Base-by-base conservation (phyloP, 768 basidiomycete genomes). In the Rhizopogon roseolus region DNA sequence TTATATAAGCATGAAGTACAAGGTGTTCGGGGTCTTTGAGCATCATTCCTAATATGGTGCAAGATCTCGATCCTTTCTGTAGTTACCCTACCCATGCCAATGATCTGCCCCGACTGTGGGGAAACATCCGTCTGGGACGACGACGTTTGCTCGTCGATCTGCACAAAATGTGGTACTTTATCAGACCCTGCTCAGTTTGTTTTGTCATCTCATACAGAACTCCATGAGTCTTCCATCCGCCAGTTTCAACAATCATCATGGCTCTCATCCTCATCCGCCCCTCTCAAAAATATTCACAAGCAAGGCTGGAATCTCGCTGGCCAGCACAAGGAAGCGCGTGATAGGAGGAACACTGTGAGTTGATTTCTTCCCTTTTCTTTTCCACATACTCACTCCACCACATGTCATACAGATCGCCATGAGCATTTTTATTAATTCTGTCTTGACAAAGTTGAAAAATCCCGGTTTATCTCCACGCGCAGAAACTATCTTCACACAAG, bases 161-260 rank as follows among this genome's bases (percentile, higher is more conserved):
- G 90, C 68, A 80, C 80, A 11, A 49, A 57, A n/a, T 91, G 90
- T 60, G 90, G 85, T 14, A 83, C 82, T n/a, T 79, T 92, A 17
- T 73, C 70, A 9, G 82, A 89, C 60, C 75, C 87, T 0, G 71
- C 76, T 13, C 85, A 85, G 71, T 76, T 75, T 27, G 69, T 87
- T 39, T 79, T 92, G 46, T 74, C 80, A 7, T 72, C 77, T 22
- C 73, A 79, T 57, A 58, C 62, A 19, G 74, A 76, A 56, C 60
- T 71, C 42, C 51, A 63, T 29, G 68, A 73, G 51, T 62, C 65
- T 52, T 73, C 72, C 9, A 60, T 61, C 57, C 54, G 66, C 59
- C 60, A 70, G 55, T 54, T 62, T 68, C 41, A 71, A 67, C 66
- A 45, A 51, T 58, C 40, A 52, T 68, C 52, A 56, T 72, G 58